A percentile compares a stretch with the other conserved stretches of the same genome.
phyloP scores from a whole-genome alignment of 139 green algal genomes.

The Desmodesmus armatus region DNA sequence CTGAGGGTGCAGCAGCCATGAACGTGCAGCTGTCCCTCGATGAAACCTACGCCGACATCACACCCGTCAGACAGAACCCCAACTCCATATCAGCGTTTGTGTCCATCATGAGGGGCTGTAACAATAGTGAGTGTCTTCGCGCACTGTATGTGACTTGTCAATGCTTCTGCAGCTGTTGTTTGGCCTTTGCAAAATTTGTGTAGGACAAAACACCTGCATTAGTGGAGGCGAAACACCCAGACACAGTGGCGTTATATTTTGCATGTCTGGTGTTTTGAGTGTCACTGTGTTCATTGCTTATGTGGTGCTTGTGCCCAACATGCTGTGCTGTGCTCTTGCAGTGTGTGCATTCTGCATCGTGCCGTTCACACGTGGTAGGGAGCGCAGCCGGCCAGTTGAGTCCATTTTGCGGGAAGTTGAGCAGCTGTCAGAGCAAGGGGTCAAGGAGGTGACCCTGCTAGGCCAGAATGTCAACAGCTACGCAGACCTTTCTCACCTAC shows the following conservation, averaged over 20 bases:
- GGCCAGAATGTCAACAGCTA: constrained; percentile 97
- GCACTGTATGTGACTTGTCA: too few species aligned
- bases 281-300: too few species aligned
- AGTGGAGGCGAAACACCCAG: too few species aligned
- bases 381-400: constrained; percentile 76
- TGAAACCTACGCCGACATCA: constrained; percentile 92
- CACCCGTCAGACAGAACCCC: constrained; percentile 67
- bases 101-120: constrained; percentile 92
- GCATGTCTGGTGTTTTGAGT: too few species aligned
- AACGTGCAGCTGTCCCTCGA: constrained; percentile 88
- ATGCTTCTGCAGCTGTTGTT: too few species aligned
- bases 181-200: too few species aligned
- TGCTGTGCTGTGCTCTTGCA: background rate
- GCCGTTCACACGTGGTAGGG: constrained; percentile 74
- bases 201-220: too few species aligned
- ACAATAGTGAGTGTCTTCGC: too few species aligned
- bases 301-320: too few species aligned
- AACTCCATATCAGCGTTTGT: constrained; percentile 71
- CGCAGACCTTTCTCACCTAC: constrained; percentile 58
- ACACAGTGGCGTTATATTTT: too few species aligned
- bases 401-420: constrained; percentile 84
- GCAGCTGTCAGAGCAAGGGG: constrained; percentile 65
- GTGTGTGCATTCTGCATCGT: constrained; percentile 59
- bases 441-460: constrained; percentile 88
- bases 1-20: constrained; percentile 59